A percentile compares a stretch with the other conserved stretches of the same genome.
These are phyloP conservation scores for Talinum fruticosum DNA, from an alignment of 148 eudicot genomes.

Conservation along the genomic window DNA sequence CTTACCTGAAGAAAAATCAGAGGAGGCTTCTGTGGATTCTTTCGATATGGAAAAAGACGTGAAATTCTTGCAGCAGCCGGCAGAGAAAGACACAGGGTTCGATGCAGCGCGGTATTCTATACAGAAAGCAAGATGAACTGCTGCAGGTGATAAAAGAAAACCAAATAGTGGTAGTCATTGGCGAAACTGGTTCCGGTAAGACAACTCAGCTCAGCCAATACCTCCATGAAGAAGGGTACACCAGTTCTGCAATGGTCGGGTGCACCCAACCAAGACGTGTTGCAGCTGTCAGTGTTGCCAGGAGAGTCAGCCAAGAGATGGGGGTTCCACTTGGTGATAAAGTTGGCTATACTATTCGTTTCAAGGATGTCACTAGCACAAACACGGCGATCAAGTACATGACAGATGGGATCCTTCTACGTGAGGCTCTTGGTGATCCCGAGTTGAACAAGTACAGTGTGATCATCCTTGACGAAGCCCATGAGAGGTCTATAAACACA, in stretches of 20 bases:
- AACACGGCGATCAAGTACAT: slow-evolving; percentile 90
- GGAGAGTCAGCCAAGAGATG: slow-evolving; percentile 98
- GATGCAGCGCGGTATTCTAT: no score
- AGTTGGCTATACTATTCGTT: slow-evolving; percentile 95
- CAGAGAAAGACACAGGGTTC: no score
- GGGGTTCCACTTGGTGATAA: slow-evolving; percentile 78
- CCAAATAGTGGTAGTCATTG: slow-evolving; percentile 87
- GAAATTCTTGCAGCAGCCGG: no score
- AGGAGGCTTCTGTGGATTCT: not conserved
- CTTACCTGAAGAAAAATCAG: not conserved
- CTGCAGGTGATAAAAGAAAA: slow-evolving; percentile 82
- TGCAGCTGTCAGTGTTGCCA: slow-evolving; percentile 99
- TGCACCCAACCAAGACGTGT: slow-evolving; percentile 99
- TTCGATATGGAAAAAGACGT: no score
- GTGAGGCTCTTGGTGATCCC: slow-evolving; percentile 86
- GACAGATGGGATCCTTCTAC: slow-evolving; percentile 93
- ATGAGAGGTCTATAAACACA: slow-evolving; percentile 88
- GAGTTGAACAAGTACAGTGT: slow-evolving; percentile 94
- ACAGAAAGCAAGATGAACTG: not conserved
- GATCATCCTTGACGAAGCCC: slow-evolving; percentile 90
- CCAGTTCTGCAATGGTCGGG: slow-evolving; percentile 69
- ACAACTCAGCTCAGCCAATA: slow-evolving; percentile 95
- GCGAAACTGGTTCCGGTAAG: slow-evolving; percentile 98
- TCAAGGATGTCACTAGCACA: slow-evolving; percentile 90
- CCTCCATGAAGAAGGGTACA: slow-evolving; percentile 85